Evolutionary conservation across 2,329 filamentous ascomycete species (phyloP).

Genomic region (Fusarium caatingaense): DNA sequence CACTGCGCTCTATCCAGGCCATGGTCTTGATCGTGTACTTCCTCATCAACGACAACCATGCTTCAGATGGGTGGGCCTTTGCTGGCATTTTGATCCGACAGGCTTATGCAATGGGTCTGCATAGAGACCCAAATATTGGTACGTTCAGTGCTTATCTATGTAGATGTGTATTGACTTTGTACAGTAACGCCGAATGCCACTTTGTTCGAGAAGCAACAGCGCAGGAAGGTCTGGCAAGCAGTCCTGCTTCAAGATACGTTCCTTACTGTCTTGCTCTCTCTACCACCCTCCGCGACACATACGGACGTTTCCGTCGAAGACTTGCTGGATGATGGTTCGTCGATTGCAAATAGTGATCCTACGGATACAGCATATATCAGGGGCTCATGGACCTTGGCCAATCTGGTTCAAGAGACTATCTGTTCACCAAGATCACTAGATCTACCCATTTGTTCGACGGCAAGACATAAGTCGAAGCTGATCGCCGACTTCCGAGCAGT

Average conservation of each 20-base stretch:
- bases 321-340: conserved; percentile 70
- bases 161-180: conserved; percentile 37
- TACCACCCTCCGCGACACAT: conserved; percentile 82
- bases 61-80: conserved; percentile 85
- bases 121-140: conserved; percentile 81
- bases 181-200: conserved; percentile 72
- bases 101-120: conserved; percentile 83
- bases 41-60: conserved; percentile 87
- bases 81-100: conserved; percentile 81
- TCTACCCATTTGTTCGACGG: conserved; percentile 75
- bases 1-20: conserved; percentile 77
- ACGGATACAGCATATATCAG: conserved; percentile 78
- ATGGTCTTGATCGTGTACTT: conserved; percentile 87
- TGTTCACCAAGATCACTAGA: conserved; percentile 80
- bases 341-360: conserved; percentile 69
- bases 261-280: conserved; percentile 78
- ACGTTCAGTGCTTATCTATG: conserved; percentile 28
- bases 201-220: conserved; percentile 79
- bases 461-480: conserved; percentile 75
- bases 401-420: conserved; percentile 80
- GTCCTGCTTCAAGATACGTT: conserved; percentile 86
- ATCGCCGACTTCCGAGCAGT: conserved; percentile 76
- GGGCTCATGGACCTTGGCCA: conserved; percentile 82
- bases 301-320: conserved; percentile 83
- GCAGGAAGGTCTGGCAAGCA: conserved; percentile 84